Base-by-base conservation (phyloP, 2,329 filamentous ascomycete genomes). In the Pyricularia sp. region DNA sequence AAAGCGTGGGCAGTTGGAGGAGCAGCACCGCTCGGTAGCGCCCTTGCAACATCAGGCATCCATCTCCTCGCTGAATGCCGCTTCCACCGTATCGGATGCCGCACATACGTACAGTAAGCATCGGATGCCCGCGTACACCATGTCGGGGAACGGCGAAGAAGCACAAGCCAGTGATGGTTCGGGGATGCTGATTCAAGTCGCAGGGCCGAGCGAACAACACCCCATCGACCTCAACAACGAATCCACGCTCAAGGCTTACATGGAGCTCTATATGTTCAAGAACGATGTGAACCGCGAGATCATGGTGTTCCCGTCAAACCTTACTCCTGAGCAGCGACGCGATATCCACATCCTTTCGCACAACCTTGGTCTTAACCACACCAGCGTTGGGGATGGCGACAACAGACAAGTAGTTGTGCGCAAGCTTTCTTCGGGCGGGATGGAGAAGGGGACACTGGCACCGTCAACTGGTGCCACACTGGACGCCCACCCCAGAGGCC, bases 331-430 rank as follows among this genome's bases (percentile, higher is more conserved):
- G 70, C 92, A 97, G 77, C 91, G 95, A 72, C 90, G 94, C 71
- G 92, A 91, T 70, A 93, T 98, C 70, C 95, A 99, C 78, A 97
- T 94, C 58, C 85, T 99, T 68, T 94, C 95, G 7, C 95, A 99
- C 77, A 92, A 97, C 79, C 94, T 98, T 90, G 92, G 91, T 5
- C 84, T 99, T 30, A 91, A 92, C 72, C 95, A 99, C 77, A 87
- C 91, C 69, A 98, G 95, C 6, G 93, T 94, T 74, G 95, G 95
- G 69, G 90, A 90, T 71, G 92, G 92, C 58, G 92, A 97, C 71
- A 89, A 92, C 72, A 89, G 95, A 72, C 93, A 97, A 79, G 90
- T 99, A 10, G 93, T 97, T 73, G 92, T 99, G 59, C 92, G 92
- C 81, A 92, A 92, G 79, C 71, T 69, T 69, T 71, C 74, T 58